These are phyloP conservation scores for Phaeosphaeriaceae sp. DNA, from an alignment of 2,329 filamentous ascomycete genomes.

Conservation along the genomic window DNA sequence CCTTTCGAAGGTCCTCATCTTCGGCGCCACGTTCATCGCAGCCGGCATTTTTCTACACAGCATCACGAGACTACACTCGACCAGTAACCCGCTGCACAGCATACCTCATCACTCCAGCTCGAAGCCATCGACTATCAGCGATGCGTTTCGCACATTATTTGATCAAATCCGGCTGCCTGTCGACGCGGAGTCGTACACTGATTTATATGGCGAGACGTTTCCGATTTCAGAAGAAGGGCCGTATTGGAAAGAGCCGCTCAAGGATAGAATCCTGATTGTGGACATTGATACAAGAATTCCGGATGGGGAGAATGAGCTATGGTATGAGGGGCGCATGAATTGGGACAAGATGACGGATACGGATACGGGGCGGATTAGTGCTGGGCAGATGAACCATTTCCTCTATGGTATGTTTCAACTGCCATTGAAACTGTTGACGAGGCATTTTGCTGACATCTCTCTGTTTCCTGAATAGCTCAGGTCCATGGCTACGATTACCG, in stretches of 20 bases:
- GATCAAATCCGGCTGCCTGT: not conserved
- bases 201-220: not conserved
- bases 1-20: not conserved
- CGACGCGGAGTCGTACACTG: not conserved
- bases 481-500: slow-evolving; percentile 57
- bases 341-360: slow-evolving; percentile 1
- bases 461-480: slow-evolving; percentile 20
- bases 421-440: too few species aligned
- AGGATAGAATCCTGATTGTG: not conserved
- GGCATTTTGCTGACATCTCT: slow-evolving; percentile 17
- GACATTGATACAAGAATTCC: slow-evolving; percentile 1
- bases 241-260: not conserved
- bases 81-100: not conserved
- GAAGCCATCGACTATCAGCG: not conserved
- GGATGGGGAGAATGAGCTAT: not conserved
- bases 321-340: not conserved
- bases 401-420: not conserved
- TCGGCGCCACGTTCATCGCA: not conserved
- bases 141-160: not conserved
- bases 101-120: not conserved
- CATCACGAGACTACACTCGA: not conserved
- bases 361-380: not conserved
- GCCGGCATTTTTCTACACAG: not conserved
- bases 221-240: not conserved
- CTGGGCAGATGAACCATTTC: not conserved